Conservation (phyloP, 1,284 basidiomycete species). For the Lentinus polychrous region DNA sequence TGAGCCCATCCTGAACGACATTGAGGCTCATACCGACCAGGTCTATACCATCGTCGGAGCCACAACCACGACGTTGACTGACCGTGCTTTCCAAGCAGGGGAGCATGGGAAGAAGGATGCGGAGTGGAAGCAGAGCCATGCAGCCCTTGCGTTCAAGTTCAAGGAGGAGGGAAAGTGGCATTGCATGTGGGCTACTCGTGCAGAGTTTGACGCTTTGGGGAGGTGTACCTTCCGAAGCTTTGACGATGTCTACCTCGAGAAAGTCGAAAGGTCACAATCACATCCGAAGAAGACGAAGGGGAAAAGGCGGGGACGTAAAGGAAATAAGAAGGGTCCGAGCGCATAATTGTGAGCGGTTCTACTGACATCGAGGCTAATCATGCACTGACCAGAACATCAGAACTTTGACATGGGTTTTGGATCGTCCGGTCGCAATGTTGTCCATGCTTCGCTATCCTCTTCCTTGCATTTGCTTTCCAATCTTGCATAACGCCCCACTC, state of each 20-base stretch:
- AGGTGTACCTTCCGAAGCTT: slow-evolving; percentile 51
- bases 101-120: slow-evolving; percentile 22
- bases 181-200: slow-evolving; percentile 54
- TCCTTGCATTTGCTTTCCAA: too few relatives aligned
- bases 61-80: slow-evolving; percentile 45
- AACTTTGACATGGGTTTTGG: too few relatives aligned
- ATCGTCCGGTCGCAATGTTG: too few relatives aligned
- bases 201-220: slow-evolving; percentile 38
- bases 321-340: not conserved
- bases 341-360: too few relatives aligned
- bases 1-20: slow-evolving; percentile 32
- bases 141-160: slow-evolving; percentile 42
- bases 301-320: not conserved
- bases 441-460: too few relatives aligned
- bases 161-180: slow-evolving; percentile 43
- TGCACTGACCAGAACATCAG: too few relatives aligned
- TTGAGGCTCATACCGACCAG: slow-evolving; percentile 27
- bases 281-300: not conserved
- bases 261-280: slow-evolving; percentile 8
- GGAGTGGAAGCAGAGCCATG: slow-evolving; percentile 52
- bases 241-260: slow-evolving; percentile 45
- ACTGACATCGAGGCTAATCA: too few relatives aligned
- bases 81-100: slow-evolving; percentile 45
- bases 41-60: slow-evolving; percentile 43
- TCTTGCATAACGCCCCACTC: too few relatives aligned